Base-by-base conservation (phyloP, 257 asterid species). In the Mitragyna speciosa region DNA sequence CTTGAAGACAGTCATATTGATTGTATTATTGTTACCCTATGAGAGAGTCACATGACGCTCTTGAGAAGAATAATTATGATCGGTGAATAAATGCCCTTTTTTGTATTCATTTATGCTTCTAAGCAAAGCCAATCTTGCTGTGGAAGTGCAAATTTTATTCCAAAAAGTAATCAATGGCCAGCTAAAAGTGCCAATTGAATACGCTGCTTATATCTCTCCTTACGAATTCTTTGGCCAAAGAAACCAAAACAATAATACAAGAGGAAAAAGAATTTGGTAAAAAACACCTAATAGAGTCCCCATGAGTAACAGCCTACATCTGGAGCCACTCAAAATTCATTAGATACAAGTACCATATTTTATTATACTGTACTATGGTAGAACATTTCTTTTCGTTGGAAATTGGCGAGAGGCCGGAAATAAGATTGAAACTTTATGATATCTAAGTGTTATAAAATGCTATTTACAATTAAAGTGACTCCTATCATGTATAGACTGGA, bases 81-180 rank as follows among this genome's bases (percentile, higher is more conserved):
- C 14, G 69, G 72, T 82, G 81, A 69, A 77, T 80, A 66, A 78
- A 82, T 85, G 87, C 86, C 80, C n/a, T 88, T 87, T 89, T 86
- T 90, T 91, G 87, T 82, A 30, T 82, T 85, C 87, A 76, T 87
- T 87, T 88, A 85, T 87, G 94, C 96, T 92, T 92, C 90, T 78
- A 90, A 91, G 95, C 90, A 88, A 93, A 93, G 97, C 86, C 85
- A 88, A 84, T 61, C 69, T 80, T 79, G 26, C 75, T 71, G 66
- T 59, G 58, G 24, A 75, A 72, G 48, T 33, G 5, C 30, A 71
- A 79, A 51, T 20, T 28, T 64, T 80, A 85, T 81, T 78, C 76
- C 76, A 70, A 77, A n/a, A 36, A 64, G 54, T 80, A 81, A 87
- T 85, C 73, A 59, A 90, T 87, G 85, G 69, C 87, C 69, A 78